Evolutionary conservation across 2,329 filamentous ascomycete species (phyloP).

Genomic region (Karstenula rhodostoma): DNA sequence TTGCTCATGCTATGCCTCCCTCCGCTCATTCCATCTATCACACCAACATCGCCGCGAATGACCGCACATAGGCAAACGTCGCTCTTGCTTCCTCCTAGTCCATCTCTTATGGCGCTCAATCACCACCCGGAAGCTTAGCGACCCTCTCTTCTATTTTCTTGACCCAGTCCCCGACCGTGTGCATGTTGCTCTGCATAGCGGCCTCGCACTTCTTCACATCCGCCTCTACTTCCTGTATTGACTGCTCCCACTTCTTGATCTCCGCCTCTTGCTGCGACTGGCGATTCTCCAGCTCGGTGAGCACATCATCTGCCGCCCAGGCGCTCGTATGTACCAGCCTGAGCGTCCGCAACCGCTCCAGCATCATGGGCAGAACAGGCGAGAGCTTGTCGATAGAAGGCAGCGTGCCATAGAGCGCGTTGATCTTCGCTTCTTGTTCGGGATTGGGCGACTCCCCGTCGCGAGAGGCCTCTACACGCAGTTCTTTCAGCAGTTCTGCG

Average conservation of each 20-base stretch:
- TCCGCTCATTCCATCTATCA: neutral
- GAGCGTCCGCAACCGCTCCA: constrained; percentile 85
- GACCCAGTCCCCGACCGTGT: constrained; percentile 88
- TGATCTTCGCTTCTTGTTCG: constrained; percentile 86
- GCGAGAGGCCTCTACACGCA: constrained; percentile 39
- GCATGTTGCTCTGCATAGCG: constrained; percentile 79
- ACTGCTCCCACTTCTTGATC: constrained; percentile 84
- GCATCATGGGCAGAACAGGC: constrained; percentile 82
- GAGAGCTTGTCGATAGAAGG: constrained; percentile 87
- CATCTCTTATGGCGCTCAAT: constrained; percentile 15
- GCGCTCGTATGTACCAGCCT: constrained; percentile 87
- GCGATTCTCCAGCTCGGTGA: constrained; percentile 78
- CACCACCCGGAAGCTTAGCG: constrained; percentile 48
- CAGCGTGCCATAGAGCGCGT: constrained; percentile 87
- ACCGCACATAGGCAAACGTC: neutral
- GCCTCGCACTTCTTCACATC: constrained; percentile 75
- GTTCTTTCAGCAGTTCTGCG: constrained; percentile 73
- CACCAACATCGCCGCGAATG: neutral
- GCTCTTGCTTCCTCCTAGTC: neutral
- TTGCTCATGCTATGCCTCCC: neutral
- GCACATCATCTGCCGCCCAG: constrained; percentile 77
- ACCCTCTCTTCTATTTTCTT: constrained; percentile 84
- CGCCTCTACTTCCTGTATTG: constrained; percentile 78
- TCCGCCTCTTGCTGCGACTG: constrained; percentile 85
- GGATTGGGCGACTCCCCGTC: constrained; percentile 53